Percentiles rank a stretch among this genome's conserved stretches.
These are phyloP conservation scores for Xylariaceae sp. DNA, from an alignment of 2,329 filamentous ascomycete species.

Conservation along the genomic window DNA sequence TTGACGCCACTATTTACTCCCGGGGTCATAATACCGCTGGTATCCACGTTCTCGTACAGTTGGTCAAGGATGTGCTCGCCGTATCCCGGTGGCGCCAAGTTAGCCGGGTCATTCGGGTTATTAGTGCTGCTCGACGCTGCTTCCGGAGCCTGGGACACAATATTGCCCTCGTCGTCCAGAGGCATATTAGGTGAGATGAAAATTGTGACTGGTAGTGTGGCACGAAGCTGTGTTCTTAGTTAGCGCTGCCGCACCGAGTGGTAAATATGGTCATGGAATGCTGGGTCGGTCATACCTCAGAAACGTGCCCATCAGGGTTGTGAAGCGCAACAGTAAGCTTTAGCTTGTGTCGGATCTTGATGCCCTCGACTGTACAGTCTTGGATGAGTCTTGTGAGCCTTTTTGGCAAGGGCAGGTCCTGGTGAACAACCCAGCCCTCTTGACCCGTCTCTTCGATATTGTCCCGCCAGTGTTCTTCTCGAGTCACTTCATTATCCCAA, in stretches of 20 bases:
- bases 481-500: slow-evolving; percentile 53
- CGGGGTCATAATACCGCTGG: slow-evolving; percentile 67
- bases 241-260: slow-evolving; percentile 13
- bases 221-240: slow-evolving; percentile 59
- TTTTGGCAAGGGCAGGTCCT: slow-evolving; percentile 69
- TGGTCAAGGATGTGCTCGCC: slow-evolving; percentile 86
- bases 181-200: slow-evolving; percentile 95
- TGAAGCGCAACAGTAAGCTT: slow-evolving; percentile 86
- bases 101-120: slow-evolving; percentile 22
- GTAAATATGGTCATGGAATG: not conserved
- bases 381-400: slow-evolving; percentile 80
- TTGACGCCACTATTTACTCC: slow-evolving; percentile 67
- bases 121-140: slow-evolving; percentile 41
- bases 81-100: slow-evolving; percentile 85
- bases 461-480: slow-evolving; percentile 64
- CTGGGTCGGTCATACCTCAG: slow-evolving; percentile 59
- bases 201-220: slow-evolving; percentile 83
- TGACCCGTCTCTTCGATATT: slow-evolving; percentile 64
- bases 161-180: slow-evolving; percentile 79
- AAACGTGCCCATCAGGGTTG: slow-evolving; percentile 92
- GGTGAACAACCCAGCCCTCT: slow-evolving; percentile 61
- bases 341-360: slow-evolving; percentile 90
- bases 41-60: slow-evolving; percentile 83
- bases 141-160: slow-evolving; percentile 59
- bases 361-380: slow-evolving; percentile 81